A percentile compares a stretch with the other conserved stretches of the same genome.
Evolutionary conservation across 352 stramenopile species (phyloP).

Genomic region (Phytopythium chamaehyphon): DNA sequence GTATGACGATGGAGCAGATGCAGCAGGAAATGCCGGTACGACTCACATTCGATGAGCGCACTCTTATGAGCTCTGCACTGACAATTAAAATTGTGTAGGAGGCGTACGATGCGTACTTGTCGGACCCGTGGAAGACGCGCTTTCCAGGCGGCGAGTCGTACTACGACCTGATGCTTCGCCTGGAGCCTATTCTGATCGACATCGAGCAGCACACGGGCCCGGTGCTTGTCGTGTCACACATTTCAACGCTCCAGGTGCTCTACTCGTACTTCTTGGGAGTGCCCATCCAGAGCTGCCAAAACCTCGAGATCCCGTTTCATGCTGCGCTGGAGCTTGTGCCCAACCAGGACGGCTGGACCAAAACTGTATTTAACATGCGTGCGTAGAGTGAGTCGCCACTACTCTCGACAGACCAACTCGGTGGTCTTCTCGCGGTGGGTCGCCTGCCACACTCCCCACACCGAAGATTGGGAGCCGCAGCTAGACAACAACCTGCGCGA

Average conservation of each 20-base stretch:
- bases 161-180: conserved; percentile 90
- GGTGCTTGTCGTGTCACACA: conserved; percentile 83
- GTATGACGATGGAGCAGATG: conserved; percentile 83
- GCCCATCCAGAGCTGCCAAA: conserved; percentile 69
- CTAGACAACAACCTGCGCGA: too few relatives aligned
- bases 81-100: too few relatives aligned
- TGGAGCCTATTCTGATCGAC: conserved; percentile 92
- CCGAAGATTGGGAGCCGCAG: too few relatives aligned
- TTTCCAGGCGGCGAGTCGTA: conserved; percentile 92
- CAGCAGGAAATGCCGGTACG: conserved; percentile 59
- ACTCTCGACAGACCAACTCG: conserved; percentile 1
- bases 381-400: conserved; percentile 14
- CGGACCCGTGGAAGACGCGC: conserved; percentile 74
- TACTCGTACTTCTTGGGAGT: conserved; percentile 86
- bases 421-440: not conserved
- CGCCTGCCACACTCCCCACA: not conserved
- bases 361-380: conserved; percentile 82
- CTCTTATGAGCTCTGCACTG: too few relatives aligned
- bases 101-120: conserved; percentile 57
- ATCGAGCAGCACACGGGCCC: conserved; percentile 87
- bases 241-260: conserved; percentile 81
- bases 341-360: conserved; percentile 75
- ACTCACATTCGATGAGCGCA: too few relatives aligned
- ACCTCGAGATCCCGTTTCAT: conserved; percentile 84
- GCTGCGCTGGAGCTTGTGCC: conserved; percentile 81